These are phyloP conservation scores for Neurospora terricola DNA, from an alignment of 495 filamentous ascomycete species.

Conservation along the genomic window DNA sequence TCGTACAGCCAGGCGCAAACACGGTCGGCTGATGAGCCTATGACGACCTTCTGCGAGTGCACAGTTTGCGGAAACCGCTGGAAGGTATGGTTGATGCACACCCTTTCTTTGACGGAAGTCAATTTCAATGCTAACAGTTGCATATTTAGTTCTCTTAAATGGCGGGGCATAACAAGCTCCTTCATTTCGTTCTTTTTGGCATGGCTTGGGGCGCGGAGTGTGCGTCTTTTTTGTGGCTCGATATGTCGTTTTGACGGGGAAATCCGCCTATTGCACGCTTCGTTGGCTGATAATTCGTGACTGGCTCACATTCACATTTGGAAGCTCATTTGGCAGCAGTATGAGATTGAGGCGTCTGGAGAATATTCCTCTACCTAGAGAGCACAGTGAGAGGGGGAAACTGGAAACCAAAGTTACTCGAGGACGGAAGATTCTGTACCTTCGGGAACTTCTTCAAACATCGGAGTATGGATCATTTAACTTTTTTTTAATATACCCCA, in stretches of 20 bases:
- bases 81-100: constrained; percentile 44
- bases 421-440: background rate
- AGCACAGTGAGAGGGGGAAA: background rate
- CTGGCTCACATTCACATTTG: background rate
- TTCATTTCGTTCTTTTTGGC: background rate
- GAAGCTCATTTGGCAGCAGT: background rate
- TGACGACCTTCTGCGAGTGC: constrained; percentile 78
- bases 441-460: background rate
- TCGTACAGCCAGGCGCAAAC: constrained; percentile 95
- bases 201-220: background rate
- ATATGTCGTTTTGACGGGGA: background rate
- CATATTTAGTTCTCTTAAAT: constrained; percentile 11
- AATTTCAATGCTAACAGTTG: background rate
- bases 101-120: constrained; percentile 7
- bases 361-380: background rate
- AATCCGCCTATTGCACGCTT: background rate
- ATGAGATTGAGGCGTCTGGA: constrained; percentile 1
- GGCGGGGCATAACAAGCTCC: background rate
- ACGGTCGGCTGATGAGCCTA: constrained; percentile 83
- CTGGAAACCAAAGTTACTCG: background rate
- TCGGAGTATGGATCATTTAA: constrained; percentile 3
- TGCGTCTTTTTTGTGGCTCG: background rate
- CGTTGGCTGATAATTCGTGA: background rate
- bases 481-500: constrained; percentile 1
- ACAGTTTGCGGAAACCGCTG: constrained; percentile 64